Evolutionary conservation across 768 basidiomycete genomes (phyloP), one percentile per base, ranked within the genome.

Genomic region (Boletus tomentosulus): DNA sequence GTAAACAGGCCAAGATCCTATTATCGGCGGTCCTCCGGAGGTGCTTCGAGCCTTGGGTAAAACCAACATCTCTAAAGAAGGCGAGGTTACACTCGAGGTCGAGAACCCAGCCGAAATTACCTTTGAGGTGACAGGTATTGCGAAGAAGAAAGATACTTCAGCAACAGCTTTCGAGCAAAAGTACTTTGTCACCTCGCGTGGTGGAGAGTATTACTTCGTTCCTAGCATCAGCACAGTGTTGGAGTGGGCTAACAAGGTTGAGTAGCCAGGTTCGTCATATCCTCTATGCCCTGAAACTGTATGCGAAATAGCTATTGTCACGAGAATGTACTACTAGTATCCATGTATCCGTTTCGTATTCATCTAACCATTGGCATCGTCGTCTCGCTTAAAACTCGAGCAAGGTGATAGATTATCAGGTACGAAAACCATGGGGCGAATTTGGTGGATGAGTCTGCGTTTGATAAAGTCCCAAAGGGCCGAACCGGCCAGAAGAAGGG

Each of bases 141-240:
- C 58, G 8, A 9, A 51, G 30, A 12, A 30, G 25, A 39, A 44
- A 16, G 52, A 49, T 28, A 37, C 55, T 2, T 50, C 46, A 4
- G 46, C 44, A 12, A 30, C 35, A 6, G 27, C 27, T 2, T 48
- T 48, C 24, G 48, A 33, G 13, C 56, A 54, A 25, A 34, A 55
- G 45, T 57, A 38, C 28, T 79, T 76, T 55, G 69, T 81, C 45
- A 61, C 73, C 33, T 70, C 80, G 41, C 72, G 75, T 24, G 77
- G 80, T 38, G 78, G 80, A 51, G 80, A 78, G 58, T 80, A 80
- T 60, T 81, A 80, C 65, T 81, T 80, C 65, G 66, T 74, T 4
- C 81, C 80, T 1, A 77, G 78, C 22, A 63, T 80, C 41, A 15
- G n/a, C 24, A 54, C 42, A 6, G 53, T 48, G 39, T 33, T 33